Conservation (phyloP, 2,329 filamentous ascomycete genomes). For the Xylaria sp. region DNA sequence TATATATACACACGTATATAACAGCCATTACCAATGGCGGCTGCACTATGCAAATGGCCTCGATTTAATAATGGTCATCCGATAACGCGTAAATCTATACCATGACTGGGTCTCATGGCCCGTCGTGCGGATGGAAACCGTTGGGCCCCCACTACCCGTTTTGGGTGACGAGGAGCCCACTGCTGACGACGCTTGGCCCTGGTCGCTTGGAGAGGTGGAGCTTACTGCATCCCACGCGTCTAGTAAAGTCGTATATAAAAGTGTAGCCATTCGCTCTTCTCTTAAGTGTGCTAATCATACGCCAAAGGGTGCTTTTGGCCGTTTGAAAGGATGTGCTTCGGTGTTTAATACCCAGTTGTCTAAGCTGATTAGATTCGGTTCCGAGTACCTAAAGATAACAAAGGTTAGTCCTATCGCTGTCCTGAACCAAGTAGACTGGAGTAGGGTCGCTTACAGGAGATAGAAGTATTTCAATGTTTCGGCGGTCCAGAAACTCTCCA, state of each 20-base stretch:
- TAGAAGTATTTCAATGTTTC: conserved; percentile 96
- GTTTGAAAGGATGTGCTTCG: conserved; percentile 51
- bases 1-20: conserved; percentile 4
- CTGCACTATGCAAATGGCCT: conserved; percentile 23
- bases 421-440: neutral
- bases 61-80: conserved; percentile 1
- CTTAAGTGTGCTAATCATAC: conserved; percentile 14
- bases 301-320: conserved; percentile 40
- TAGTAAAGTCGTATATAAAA: conserved; percentile 13
- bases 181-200: conserved; percentile 34
- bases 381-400: conserved; percentile 48
- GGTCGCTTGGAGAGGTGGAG: conserved; percentile 25
- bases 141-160: neutral
- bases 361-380: conserved; percentile 68
- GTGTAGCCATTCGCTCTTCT: conserved; percentile 4
- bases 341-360: conserved; percentile 72
- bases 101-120: conserved; percentile 12
- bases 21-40: conserved; percentile 2
- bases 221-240: conserved; percentile 2
- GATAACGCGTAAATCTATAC: conserved; percentile 10
- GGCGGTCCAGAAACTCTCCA: conserved; percentile 92
- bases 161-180: conserved; percentile 10
- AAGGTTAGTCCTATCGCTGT: conserved; percentile 1
- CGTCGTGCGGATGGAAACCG: conserved; percentile 14
- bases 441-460: conserved; percentile 71